Evolutionary conservation across 345 rosid genomes (phyloP).

Genomic region (Citrus trifoliata): DNA sequence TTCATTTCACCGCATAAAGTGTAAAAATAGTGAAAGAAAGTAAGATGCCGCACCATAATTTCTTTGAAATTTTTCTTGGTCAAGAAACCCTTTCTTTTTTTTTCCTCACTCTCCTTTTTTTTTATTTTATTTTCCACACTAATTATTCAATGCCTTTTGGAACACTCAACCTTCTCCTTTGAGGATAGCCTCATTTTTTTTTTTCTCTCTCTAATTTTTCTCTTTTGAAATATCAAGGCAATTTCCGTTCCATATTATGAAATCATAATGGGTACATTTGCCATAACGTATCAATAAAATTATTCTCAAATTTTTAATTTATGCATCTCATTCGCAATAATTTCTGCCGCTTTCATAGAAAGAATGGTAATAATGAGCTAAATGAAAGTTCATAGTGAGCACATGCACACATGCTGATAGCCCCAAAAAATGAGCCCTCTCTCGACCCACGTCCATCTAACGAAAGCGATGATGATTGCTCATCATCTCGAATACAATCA

Average conservation of each 20-base stretch:
- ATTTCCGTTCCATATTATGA: no score
- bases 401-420: not conserved
- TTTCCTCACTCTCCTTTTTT: no score
- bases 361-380: not conserved
- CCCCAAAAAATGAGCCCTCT: no score
- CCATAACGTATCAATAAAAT: no score
- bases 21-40: not conserved
- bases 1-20: not conserved
- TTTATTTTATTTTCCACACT: not conserved
- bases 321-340: not conserved
- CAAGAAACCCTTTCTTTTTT: not conserved
- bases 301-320: not conserved
- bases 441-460: not conserved
- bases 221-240: not conserved
- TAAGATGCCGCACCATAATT: not conserved
- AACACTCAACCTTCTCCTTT: not conserved
- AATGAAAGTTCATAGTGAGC: not conserved
- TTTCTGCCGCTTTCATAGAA: not conserved
- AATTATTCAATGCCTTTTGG: not conserved
- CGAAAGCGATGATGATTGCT: not conserved
- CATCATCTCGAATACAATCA: not conserved
- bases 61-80: not conserved
- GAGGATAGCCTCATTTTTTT: not conserved
- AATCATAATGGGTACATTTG: no score
- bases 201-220: not conserved